Conservation (phyloP, 352 stramenopile genomes). For the Pythium volutum region DNA sequence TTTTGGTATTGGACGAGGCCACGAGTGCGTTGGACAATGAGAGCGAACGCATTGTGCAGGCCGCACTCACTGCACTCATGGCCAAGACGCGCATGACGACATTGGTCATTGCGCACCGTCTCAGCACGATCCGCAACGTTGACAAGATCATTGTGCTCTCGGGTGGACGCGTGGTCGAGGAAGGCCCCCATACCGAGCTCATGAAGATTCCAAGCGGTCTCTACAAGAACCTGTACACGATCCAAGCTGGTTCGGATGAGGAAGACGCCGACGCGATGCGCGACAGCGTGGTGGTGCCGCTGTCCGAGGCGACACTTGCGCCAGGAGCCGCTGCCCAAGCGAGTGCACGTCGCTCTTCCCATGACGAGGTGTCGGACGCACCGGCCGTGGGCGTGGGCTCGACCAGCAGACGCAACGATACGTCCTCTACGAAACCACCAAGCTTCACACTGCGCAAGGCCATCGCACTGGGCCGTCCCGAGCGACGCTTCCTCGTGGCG, state of each 20-base stretch:
- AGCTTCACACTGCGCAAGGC: constrained; percentile 25
- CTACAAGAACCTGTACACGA: constrained; percentile 35
- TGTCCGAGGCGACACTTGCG: neutral
- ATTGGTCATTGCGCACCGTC: constrained; percentile 92
- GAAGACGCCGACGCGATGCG: constrained; percentile 7
- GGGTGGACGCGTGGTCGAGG: constrained; percentile 40
- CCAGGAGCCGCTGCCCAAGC: neutral
- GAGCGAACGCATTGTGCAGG: constrained; percentile 77
- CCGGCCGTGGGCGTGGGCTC: neutral
- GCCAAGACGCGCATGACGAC: constrained; percentile 69
- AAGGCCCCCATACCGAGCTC: constrained; percentile 43
- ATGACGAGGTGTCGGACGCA: constrained; percentile 6
- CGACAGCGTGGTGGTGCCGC: constrained; percentile 1
- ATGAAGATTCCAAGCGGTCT: constrained; percentile 49
- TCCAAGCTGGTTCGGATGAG: constrained; percentile 27
- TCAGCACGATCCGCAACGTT: constrained; percentile 63
- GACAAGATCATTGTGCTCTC: constrained; percentile 63
- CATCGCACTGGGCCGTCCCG: constrained; percentile 22
- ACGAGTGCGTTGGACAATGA: constrained; percentile 66
- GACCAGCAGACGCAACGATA: neutral
- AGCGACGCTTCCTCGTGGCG: constrained; percentile 35
- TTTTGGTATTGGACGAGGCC: constrained; percentile 59
- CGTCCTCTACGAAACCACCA: neutral
- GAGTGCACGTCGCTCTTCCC: constrained; percentile 7
- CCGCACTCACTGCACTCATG: constrained; percentile 52